Percentiles rank a stretch among this genome's conserved stretches.
Evolutionary conservation across 495 filamentous ascomycete species (phyloP).

Genomic region (Neurospora pannonica): DNA sequence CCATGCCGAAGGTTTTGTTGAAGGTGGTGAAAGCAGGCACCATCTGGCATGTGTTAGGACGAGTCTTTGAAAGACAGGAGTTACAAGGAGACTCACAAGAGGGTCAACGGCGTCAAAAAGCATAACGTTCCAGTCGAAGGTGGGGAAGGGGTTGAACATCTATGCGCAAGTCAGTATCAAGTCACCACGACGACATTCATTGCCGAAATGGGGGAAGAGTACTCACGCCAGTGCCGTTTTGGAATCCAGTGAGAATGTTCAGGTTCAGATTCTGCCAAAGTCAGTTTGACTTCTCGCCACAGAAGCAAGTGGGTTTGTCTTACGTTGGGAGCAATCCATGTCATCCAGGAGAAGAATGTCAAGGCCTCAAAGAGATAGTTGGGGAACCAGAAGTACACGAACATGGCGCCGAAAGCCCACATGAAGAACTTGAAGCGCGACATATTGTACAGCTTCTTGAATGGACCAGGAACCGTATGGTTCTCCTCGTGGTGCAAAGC

Average conservation of each 20-base stretch:
- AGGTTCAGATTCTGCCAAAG: constrained; percentile 17
- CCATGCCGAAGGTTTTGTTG: constrained; percentile 28
- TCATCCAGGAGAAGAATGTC: constrained; percentile 33
- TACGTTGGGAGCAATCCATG: constrained; percentile 30
- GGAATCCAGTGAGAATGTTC: constrained; percentile 20
- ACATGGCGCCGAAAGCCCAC: constrained; percentile 26
- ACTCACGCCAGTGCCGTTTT: constrained; percentile 20
- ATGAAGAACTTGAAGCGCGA: constrained; percentile 28
- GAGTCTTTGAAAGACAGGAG: too few relatives aligned
- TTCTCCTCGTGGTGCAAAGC: constrained; percentile 33
- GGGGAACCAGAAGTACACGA: constrained; percentile 37
- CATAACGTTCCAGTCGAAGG: constrained; percentile 35
- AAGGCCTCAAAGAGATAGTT: constrained; percentile 32
- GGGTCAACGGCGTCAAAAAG: constrained; percentile 22
- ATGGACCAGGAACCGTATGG: constrained; percentile 20
- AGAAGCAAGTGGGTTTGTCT: background rate
- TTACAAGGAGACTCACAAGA: constrained; percentile 6
- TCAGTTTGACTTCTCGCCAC: background rate
- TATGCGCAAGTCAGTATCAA: background rate
- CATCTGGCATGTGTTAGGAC: constrained; percentile 11
- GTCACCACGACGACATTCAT: too few relatives aligned
- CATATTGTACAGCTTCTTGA: constrained; percentile 23
- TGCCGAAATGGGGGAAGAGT: too few relatives aligned
- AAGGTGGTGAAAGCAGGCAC: constrained; percentile 35
- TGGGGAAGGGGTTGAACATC: constrained; percentile 28